Evolutionary conservation across 2,329 filamentous ascomycete genomes (phyloP).

Genomic region (Scorias spongiosa): DNA sequence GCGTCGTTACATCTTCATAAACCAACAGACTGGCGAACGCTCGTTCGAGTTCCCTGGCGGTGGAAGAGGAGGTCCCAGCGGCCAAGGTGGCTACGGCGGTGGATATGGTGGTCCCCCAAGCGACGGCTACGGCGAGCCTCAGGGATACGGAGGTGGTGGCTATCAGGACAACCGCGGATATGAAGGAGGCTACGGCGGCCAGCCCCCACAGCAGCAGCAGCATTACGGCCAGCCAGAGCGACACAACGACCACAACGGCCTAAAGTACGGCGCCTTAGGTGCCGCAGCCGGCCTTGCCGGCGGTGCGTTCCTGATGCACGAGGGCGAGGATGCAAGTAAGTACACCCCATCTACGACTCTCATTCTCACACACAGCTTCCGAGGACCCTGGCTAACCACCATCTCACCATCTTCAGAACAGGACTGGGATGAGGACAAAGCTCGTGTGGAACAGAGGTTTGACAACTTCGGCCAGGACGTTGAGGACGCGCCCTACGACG

Average conservation of each 20-base stretch:
- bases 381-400: no score
- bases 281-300: constrained; percentile 27
- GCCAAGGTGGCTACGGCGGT: constrained; percentile 12
- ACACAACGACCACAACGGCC: constrained; percentile 16
- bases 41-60: constrained; percentile 24
- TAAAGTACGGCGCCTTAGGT: constrained; percentile 25
- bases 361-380: no score
- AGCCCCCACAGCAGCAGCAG: not conserved
- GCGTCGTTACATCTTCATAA: constrained; percentile 30
- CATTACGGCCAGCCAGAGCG: not conserved
- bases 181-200: constrained; percentile 1
- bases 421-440: constrained; percentile 15
- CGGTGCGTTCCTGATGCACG: constrained; percentile 31
- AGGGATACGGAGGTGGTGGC: constrained; percentile 8
- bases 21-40: constrained; percentile 30
- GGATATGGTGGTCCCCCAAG: constrained; percentile 2
- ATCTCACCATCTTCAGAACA: constrained; percentile 3
- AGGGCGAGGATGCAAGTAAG: constrained; percentile 28
- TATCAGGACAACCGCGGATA: constrained; percentile 2
- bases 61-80: constrained; percentile 5
- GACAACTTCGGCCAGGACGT: constrained; percentile 16
- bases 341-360: constrained; percentile 1
- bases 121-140: constrained; percentile 7
- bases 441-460: constrained; percentile 11
- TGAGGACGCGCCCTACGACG: constrained; percentile 28